Percentiles rank a stretch among this genome's conserved stretches.
Evolutionary conservation across 495 filamentous ascomycete genomes (phyloP).

Genomic region (Trichocladium antarcticum): DNA sequence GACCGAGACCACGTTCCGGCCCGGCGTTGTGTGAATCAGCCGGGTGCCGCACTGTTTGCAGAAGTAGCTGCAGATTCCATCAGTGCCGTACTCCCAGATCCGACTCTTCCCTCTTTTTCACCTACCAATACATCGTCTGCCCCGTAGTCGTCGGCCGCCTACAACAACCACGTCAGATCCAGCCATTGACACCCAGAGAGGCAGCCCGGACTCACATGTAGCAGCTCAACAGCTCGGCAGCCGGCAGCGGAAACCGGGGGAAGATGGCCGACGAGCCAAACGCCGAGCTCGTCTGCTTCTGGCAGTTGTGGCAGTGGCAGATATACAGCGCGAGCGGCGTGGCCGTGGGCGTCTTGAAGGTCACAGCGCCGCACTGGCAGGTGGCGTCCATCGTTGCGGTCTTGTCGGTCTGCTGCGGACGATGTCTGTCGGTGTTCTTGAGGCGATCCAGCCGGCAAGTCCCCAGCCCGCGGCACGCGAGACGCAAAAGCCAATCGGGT

Average conservation of each 20-base stretch:
- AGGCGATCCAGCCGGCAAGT: neutral
- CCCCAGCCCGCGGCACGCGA: neutral
- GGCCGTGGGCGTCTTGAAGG: conserved; percentile 48
- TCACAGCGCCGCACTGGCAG: conserved; percentile 53
- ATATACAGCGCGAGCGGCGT: conserved; percentile 51
- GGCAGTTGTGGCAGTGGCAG: conserved; percentile 60
- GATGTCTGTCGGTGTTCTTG: neutral
- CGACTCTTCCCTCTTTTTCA: neutral
- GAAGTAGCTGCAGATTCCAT: conserved; percentile 36
- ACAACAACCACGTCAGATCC: neutral
- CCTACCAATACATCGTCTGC: conserved; percentile 38
- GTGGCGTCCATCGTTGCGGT: conserved; percentile 38
- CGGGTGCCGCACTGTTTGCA: conserved; percentile 50
- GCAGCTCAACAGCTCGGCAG: conserved; percentile 31
- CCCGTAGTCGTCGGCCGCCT: conserved; percentile 33
- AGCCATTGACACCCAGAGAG: neutral
- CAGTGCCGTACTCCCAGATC: neutral
- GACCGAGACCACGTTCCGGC: conserved; percentile 43
- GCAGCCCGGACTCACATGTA: conserved; percentile 32
- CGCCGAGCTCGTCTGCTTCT: conserved; percentile 54
- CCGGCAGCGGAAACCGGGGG: conserved; percentile 45
- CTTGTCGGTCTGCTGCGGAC: neutral
- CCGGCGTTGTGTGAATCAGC: conserved; percentile 45
- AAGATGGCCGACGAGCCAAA: conserved; percentile 60
- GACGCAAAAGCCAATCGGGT: neutral